Conservation (phyloP, 2,329 filamentous ascomycete genomes). For the Bipolaris sorokiniana region DNA sequence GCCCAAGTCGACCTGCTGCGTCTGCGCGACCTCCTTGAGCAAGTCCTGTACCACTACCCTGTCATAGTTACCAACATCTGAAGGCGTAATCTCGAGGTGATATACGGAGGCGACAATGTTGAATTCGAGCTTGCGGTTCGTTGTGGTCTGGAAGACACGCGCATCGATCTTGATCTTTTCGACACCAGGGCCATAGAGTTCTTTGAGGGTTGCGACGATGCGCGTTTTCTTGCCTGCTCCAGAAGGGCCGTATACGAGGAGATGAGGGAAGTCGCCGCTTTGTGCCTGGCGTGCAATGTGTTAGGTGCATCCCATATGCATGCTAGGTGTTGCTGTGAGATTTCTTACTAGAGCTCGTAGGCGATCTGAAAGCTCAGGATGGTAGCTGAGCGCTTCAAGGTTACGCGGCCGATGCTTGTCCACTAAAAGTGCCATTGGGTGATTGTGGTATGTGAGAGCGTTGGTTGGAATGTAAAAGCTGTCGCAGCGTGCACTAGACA, state of each 20-base stretch:
- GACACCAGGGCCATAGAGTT: slow-evolving; percentile 93
- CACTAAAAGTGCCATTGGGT: slow-evolving; percentile 67
- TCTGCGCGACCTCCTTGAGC: slow-evolving; percentile 97
- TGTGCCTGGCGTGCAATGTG: slow-evolving; percentile 68
- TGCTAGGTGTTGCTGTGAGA: too few species aligned
- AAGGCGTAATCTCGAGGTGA: slow-evolving; percentile 97
- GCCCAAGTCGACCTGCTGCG: slow-evolving; percentile 93
- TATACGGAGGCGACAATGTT: slow-evolving; percentile 98
- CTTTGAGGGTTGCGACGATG: slow-evolving; percentile 92
- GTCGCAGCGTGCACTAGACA: slow-evolving; percentile 12
- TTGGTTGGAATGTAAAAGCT: slow-evolving; percentile 15
- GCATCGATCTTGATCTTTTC: slow-evolving; percentile 99
- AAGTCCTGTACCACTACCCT: slow-evolving; percentile 94
- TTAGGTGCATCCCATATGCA: slow-evolving; percentile 16
- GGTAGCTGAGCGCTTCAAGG: slow-evolving; percentile 82
- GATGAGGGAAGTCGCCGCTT: slow-evolving; percentile 96
- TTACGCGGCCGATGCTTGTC: slow-evolving; percentile 73
- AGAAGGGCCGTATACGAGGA: slow-evolving; percentile 95
- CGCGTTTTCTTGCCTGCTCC: slow-evolving; percentile 98
- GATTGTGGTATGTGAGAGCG: slow-evolving; percentile 6
- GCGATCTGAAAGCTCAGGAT: slow-evolving; percentile 84
- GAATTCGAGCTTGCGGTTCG: slow-evolving; percentile 98
- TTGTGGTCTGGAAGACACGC: slow-evolving; percentile 91
- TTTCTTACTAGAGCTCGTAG: slow-evolving; percentile 78
- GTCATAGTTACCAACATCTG: slow-evolving; percentile 95